Evolutionary conservation across 169 alveolate genomes (phyloP).

Genomic region (Cyclospora cayetanensis): DNA sequence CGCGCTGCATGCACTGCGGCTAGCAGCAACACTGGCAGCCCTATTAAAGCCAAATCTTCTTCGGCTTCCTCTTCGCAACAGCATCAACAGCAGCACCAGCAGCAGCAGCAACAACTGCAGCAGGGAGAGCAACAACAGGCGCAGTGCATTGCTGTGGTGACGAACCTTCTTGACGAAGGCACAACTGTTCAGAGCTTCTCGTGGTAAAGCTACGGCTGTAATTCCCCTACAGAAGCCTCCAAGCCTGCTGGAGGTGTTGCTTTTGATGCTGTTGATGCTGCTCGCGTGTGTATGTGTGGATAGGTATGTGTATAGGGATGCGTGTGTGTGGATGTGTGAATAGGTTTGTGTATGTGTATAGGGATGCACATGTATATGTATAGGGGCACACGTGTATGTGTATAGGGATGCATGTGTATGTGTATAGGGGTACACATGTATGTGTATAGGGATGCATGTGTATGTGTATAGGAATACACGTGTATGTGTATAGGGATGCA

Average conservation of each 20-base stretch:
- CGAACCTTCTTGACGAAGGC: constrained; percentile 47
- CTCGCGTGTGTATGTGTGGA: too few species aligned
- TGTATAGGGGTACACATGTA: too few species aligned
- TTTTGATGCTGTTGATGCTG: background rate
- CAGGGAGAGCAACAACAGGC: background rate
- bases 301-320: too few species aligned
- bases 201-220: background rate
- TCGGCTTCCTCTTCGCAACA: background rate
- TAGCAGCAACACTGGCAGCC: background rate
- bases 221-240: background rate
- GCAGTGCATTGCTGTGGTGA: constrained; percentile 50
- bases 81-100: constrained; percentile 30
- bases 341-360: too few species aligned
- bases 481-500: too few species aligned
- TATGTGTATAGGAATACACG: too few species aligned
- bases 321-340: too few species aligned
- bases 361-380: too few species aligned
- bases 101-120: background rate
- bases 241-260: background rate
- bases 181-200: constrained; percentile 59
- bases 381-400: too few species aligned
- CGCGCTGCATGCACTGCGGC: background rate
- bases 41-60: background rate
- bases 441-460: too few species aligned
- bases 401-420: too few species aligned